A percentile compares a stretch with the other conserved stretches of the same genome.
phyloP scores from a whole-genome alignment of 2,329 filamentous ascomycete genomes.

The Colletotrichum plurivorum region DNA sequence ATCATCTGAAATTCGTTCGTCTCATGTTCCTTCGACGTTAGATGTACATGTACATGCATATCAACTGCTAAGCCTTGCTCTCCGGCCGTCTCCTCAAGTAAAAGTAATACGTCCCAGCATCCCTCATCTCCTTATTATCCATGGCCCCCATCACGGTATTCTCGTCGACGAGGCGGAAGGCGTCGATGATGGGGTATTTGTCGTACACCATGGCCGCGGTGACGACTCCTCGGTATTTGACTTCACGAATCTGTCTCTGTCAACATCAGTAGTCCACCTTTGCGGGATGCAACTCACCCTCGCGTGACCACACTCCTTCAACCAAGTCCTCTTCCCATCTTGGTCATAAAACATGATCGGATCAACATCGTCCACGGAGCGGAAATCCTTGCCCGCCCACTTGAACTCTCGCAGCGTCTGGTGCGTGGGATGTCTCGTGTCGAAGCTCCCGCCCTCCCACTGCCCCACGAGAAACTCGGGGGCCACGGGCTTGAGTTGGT shows the following conservation, averaged over 20 bases:
- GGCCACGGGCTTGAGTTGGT: constrained; percentile 43
- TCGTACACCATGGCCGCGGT: constrained; percentile 50
- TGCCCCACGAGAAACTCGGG: constrained; percentile 46
- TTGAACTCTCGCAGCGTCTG: constrained; percentile 43
- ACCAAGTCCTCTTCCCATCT: constrained; percentile 35
- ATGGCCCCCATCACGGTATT: constrained; percentile 46
- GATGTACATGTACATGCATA: neutral
- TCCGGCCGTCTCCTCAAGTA: constrained; percentile 39
- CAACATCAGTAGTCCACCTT: neutral
- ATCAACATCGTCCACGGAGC: constrained; percentile 48
- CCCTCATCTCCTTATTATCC: constrained; percentile 42
- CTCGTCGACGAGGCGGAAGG: constrained; percentile 47
- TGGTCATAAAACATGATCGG: constrained; percentile 45
- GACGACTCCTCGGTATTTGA: constrained; percentile 44
- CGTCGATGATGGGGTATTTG: constrained; percentile 48
- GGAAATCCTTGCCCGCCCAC: constrained; percentile 51
- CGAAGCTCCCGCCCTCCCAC: constrained; percentile 48
- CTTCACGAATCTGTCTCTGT: constrained; percentile 42
- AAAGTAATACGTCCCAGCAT: constrained; percentile 45
- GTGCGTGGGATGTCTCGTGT: constrained; percentile 46
- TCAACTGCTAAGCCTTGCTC: neutral
- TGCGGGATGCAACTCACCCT: constrained; percentile 17
- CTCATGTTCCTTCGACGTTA: neutral
- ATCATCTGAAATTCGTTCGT: neutral
- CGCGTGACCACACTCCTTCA: constrained; percentile 37